Base-by-base conservation (phyloP, 2,329 filamentous ascomycete species). In the Penicillium polonicum region DNA sequence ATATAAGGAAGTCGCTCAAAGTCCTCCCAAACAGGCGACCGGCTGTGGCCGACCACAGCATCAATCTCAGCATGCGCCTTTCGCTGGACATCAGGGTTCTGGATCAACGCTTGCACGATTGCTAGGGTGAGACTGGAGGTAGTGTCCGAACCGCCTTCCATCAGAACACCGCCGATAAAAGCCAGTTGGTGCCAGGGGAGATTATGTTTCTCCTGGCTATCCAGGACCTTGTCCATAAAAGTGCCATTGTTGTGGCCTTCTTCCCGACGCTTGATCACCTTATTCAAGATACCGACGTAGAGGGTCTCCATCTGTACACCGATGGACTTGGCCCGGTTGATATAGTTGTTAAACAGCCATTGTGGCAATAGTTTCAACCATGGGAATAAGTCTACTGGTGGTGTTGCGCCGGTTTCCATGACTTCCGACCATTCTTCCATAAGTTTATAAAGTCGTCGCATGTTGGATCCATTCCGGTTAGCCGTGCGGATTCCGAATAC, bases 371-470 rank as follows among this genome's bases (percentile, higher is more conserved):
- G n/a, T 23, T 35, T 48, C 19, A 48, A 6, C 44, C 29, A 56
- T 13, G 17, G 45, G 9, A 51, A 56, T 1, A 43, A 3, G 17
- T 56, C 53, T 17, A 56, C 53, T 6, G 53, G 53, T 15, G 53
- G 53, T 17, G 53, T 56, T n/a, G 53, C 53, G 3, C 53, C 53
- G 7, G 48, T 10, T 8, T 56, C 53, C 46, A 43, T 42, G 4
- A 56, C 15, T 27, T 43, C 8, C 5, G 53, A 51, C 46, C 53
- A 56, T 36, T 51, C 42, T 4, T 51, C 53, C 53, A 56, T 56
- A 10, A 56, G 31, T 12, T 50, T 50, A 23, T 48, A 48, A 33
- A 48, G 44, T 1, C 44, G 19, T 17, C 12, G 19, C 44, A 48
- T 48, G 29, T 48, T 48, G 1, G 29, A 33, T 33, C 44, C 44